Evolutionary conservation across 73 alveolate genomes (phyloP).

Genomic region (Tetrahymena thermophila): DNA sequence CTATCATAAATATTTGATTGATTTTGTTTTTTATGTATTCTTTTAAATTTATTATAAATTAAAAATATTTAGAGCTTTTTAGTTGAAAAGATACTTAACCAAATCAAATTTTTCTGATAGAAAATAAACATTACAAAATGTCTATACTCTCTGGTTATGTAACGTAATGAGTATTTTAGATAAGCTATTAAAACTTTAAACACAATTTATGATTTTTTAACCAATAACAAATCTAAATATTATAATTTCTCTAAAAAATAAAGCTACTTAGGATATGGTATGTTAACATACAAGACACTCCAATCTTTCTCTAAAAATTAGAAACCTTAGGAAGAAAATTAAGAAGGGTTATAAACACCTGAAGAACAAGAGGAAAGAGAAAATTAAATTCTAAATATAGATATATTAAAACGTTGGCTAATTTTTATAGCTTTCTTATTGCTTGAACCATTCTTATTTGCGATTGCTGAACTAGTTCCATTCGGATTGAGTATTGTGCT

Average conservation of each 20-base stretch:
- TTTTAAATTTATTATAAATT: no score
- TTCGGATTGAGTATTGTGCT: background rate
- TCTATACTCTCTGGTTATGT: background rate
- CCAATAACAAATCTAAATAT: background rate
- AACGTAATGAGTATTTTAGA: background rate
- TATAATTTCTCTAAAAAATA: background rate
- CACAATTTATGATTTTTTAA: background rate
- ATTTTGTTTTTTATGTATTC: no score
- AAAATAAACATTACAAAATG: background rate
- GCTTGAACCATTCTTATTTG: background rate
- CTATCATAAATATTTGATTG: background rate
- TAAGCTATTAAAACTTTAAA: background rate
- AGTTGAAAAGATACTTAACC: background rate
- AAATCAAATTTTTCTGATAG: background rate
- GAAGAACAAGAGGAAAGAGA: background rate
- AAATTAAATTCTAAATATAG: background rate
- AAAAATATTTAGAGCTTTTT: no score
- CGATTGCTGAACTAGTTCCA: background rate
- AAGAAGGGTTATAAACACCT: background rate
- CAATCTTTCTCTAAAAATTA: background rate
- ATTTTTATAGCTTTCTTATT: background rate
- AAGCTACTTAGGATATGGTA: background rate
- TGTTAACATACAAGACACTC: constrained; percentile 1
- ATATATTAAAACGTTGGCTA: background rate
- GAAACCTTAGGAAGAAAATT: background rate